These are phyloP conservation scores for Coemansia asiatica DNA, from an alignment of 192 early-diverging fungal species.

Conservation along the genomic window DNA sequence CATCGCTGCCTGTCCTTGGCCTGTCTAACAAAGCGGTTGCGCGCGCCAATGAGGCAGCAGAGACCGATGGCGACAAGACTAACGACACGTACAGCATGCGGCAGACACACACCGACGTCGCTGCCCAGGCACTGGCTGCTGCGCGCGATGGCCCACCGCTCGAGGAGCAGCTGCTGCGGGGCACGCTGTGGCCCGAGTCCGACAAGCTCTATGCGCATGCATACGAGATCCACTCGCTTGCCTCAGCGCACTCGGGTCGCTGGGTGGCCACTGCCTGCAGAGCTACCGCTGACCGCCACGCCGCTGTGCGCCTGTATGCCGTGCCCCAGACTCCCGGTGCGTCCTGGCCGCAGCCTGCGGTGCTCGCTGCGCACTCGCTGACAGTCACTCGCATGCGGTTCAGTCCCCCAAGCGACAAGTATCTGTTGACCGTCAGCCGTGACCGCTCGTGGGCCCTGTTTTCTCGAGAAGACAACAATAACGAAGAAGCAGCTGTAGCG, in stretches of 20 bases:
- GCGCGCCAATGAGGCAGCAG: constrained; percentile 8
- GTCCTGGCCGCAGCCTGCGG: constrained; percentile 29
- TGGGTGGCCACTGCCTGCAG: constrained; percentile 65
- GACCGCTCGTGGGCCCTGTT: constrained; percentile 89
- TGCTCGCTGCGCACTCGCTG: constrained; percentile 78
- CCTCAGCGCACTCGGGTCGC: constrained; percentile 67
- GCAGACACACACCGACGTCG: constrained; percentile 60
- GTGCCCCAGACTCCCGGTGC: constrained; percentile 3
- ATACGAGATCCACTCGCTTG: constrained; percentile 84
- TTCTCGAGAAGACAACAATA: constrained; percentile 30
- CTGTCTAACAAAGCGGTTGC: constrained; percentile 92
- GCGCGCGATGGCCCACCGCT: constrained; percentile 61
- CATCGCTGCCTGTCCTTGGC: constrained; percentile 86
- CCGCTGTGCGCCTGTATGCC: constrained; percentile 39
- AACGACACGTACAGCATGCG: constrained; percentile 61
- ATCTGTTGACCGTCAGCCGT: constrained; percentile 75
- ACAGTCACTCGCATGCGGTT: constrained; percentile 85
- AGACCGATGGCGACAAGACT: constrained; percentile 2
- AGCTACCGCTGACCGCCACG: constrained; percentile 31
- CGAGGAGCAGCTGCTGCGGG: constrained; percentile 85
- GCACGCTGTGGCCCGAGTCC: constrained; percentile 94
- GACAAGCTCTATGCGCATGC: constrained; percentile 98
- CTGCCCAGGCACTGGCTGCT: constrained; percentile 51
- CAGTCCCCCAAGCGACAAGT: constrained; percentile 64
- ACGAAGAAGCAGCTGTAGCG: constrained; percentile 31